Evolutionary conservation across 257 asterid species (phyloP), one percentile per base, ranked within the genome.

Genomic region (Osmanthus fragrans): DNA sequence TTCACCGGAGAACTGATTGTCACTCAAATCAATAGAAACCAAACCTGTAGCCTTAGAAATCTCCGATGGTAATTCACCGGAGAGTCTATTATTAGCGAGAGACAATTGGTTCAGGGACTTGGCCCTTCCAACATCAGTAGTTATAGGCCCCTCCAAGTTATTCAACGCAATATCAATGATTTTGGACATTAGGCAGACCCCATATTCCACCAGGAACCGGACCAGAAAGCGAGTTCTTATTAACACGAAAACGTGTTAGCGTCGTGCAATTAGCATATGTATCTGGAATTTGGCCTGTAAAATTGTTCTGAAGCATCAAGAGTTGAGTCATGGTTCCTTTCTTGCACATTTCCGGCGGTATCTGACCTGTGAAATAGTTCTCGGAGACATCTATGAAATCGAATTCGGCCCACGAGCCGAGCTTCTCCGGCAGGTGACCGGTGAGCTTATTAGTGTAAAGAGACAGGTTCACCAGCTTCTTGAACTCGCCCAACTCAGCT

Each of bases 311-410:
- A 49, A 94, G 84, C 72, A 94, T 54, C 76, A 90, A 47, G 5
- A 94, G 87, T 78, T 81, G 76, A 12, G 13, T 78, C 96, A 91
- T 91, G 6, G 90, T 82, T 8, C 97, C 97, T 66, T 54, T 76
- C 58, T 84, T 90, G 84, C 98, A 94, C 98, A 94, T 94, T n/a
- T 86, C 90, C 6, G 98, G 98, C 12, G 98, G 98, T 68, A 94
- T 92, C 5, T 85, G 80, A 45, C 98, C 98, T 0, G 94, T 83
- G 13, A 94, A 79, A 39, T 63, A 73, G 80, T 94, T 94, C 73
- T 90, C 94, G 0, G 98, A 92, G 8, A 89, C 92, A 39, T 94
- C 98, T 42, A 94, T 88, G 85, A 79, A 91, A 11, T 82, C 3
- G 40, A 94, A 91, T 1, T 87, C 82, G 4, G 95, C 83, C 93